phyloP scores from a whole-genome alignment of 2,329 filamentous ascomycete species.

The Lachnellula suecica region DNA sequence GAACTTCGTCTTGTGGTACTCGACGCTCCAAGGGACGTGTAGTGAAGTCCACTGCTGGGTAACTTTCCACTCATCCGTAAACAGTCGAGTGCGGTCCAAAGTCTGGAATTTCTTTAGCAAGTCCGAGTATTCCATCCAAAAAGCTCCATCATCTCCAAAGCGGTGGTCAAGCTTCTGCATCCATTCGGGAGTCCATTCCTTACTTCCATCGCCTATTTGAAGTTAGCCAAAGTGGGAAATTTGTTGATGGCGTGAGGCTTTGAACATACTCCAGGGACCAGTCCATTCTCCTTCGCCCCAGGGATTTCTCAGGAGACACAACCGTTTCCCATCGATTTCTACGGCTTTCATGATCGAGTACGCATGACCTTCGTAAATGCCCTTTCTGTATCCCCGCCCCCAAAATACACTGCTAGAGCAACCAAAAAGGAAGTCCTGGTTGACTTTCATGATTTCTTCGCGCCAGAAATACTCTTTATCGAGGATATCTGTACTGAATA shows the following conservation, averaged over 20 bases:
- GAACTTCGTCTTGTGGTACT: conserved; percentile 62
- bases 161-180: conserved; percentile 56
- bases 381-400: conserved; percentile 28
- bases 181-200: conserved; percentile 60
- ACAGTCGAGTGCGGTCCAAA: conserved; percentile 61
- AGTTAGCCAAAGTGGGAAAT: conserved; percentile 5
- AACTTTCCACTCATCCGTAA: conserved; percentile 57
- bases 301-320: conserved; percentile 53
- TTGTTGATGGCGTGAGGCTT: too few relatives aligned
- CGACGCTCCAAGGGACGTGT: conserved; percentile 58
- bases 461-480: conserved; percentile 83
- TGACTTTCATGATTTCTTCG: conserved; percentile 76
- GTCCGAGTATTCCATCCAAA: conserved; percentile 64
- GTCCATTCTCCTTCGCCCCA: conserved; percentile 62
- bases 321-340: conserved; percentile 49
- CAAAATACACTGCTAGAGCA: conserved; percentile 48
- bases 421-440: conserved; percentile 76
- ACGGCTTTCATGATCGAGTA: conserved; percentile 59
- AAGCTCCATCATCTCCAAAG: conserved; percentile 62
- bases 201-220: conserved; percentile 48
- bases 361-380: conserved; percentile 42
- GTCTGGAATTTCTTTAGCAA: conserved; percentile 59
- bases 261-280: conserved; percentile 48
- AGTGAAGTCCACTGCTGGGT: conserved; percentile 62
- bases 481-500: conserved; percentile 69